Evolutionary conservation across 176 grass and related monocot genomes (phyloP).

Genomic region (Carex parvula): DNA sequence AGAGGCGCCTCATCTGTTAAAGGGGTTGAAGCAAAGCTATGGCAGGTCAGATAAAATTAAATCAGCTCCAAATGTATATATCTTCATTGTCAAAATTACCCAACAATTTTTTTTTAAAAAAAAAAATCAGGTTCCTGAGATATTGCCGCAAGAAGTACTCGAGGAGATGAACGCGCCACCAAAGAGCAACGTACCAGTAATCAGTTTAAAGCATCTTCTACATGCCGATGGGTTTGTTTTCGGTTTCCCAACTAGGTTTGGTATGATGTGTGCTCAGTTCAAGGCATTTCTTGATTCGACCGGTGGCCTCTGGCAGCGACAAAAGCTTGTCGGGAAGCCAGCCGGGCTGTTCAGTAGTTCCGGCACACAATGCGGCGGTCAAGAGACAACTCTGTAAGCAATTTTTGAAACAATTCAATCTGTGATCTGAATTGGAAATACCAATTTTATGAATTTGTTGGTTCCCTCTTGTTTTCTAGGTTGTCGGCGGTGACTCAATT

Average conservation of each 20-base stretch:
- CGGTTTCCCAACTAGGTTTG: conserved; percentile 50
- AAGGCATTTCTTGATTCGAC: conserved; percentile 58
- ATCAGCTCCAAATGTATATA: neutral
- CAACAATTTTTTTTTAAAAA: neutral
- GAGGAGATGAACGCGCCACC: conserved; percentile 39
- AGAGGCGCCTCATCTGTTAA: conserved; percentile 65
- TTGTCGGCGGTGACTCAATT: conserved; percentile 47
- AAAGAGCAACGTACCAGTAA: conserved; percentile 37
- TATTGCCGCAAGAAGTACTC: conserved; percentile 36
- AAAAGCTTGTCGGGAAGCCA: conserved; percentile 38
- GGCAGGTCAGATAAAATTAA: conserved; percentile 60
- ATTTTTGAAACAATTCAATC: neutral
- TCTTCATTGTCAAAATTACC: neutral
- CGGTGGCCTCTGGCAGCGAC: conserved; percentile 46
- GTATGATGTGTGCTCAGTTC: conserved; percentile 56
- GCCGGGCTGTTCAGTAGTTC: conserved; percentile 37
- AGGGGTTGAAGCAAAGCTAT: conserved; percentile 74
- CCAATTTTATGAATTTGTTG: neutral
- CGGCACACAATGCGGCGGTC: conserved; percentile 36
- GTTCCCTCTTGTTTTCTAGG: neutral
- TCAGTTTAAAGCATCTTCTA: conserved; percentile 34
- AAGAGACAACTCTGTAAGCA: conserved; percentile 47
- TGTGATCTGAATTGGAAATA: neutral
- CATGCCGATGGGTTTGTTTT: conserved; percentile 47
- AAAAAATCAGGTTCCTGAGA: conserved; percentile 40